Evolutionary conservation across 768 basidiomycete species (phyloP).

Genomic region (Gloeophyllum trabeum): DNA sequence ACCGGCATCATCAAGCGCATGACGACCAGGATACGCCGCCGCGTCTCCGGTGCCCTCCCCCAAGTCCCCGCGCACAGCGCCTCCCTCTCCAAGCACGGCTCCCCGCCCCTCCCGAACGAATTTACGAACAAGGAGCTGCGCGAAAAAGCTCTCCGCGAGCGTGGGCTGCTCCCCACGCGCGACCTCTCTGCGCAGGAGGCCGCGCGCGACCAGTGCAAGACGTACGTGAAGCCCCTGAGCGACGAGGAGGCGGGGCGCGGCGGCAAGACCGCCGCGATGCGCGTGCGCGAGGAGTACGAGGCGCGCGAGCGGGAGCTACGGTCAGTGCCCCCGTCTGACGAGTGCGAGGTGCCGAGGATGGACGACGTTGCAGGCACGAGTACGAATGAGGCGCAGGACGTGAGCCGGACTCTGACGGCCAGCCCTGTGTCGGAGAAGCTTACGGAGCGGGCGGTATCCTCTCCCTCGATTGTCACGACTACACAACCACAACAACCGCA

Average conservation of each 20-base stretch:
- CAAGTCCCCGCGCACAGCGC: background rate
- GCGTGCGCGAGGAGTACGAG: background rate
- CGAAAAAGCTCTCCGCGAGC: conserved; percentile 49
- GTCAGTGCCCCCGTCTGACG: background rate
- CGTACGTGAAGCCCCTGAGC: background rate
- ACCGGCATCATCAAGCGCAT: conserved; percentile 8
- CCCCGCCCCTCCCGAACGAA: conserved; percentile 4
- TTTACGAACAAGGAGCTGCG: conserved; percentile 6
- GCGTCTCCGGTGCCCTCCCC: background rate
- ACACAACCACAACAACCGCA: too few species aligned
- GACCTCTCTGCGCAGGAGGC: conserved; percentile 26
- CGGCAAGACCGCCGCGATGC: background rate
- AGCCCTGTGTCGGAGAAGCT: too few species aligned
- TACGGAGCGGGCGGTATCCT: too few species aligned
- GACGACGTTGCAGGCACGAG: too few species aligned
- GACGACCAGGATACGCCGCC: conserved; percentile 5
- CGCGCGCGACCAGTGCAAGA: conserved; percentile 19
- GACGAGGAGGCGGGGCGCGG: background rate
- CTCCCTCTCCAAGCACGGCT: background rate
- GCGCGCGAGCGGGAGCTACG: background rate
- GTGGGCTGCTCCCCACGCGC: conserved; percentile 43
- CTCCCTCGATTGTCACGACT: too few species aligned
- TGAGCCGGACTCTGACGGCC: too few species aligned
- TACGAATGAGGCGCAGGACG: too few species aligned
- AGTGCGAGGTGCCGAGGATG: too few species aligned